phyloP scores from a whole-genome alignment of 2,329 filamentous ascomycete species.

The Hypoxylon sp. region DNA sequence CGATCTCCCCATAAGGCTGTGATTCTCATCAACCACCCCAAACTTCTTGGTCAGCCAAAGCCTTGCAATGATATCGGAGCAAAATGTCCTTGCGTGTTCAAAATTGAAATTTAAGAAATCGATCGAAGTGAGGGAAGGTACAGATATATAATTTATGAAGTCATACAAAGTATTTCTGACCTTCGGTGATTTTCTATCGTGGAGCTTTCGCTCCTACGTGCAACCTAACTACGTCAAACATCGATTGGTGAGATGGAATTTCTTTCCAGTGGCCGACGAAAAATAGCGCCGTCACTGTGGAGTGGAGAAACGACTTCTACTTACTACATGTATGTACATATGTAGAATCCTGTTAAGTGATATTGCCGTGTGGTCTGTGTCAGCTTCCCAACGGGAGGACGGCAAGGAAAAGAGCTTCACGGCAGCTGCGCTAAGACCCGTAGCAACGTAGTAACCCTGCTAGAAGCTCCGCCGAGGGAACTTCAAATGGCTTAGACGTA shows the following conservation, averaged over 20 bases:
- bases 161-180: conserved; percentile 25
- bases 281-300: conserved; percentile 10
- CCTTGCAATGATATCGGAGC: conserved; percentile 31
- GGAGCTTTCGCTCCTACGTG: conserved; percentile 27
- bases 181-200: background rate
- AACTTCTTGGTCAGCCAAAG: conserved; percentile 6
- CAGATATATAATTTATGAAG: conserved; percentile 31
- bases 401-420: conserved; percentile 16
- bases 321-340: background rate
- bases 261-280: background rate
- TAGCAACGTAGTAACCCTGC: conserved; percentile 12
- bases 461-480: conserved; percentile 14
- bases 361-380: conserved; percentile 5
- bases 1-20: conserved; percentile 43
- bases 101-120: conserved; percentile 3
- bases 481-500: conserved; percentile 9
- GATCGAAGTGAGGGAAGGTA: background rate
- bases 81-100: conserved; percentile 30
- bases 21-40: conserved; percentile 29
- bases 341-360: background rate
- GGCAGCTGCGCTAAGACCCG: conserved; percentile 19
- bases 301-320: conserved; percentile 12
- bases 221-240: conserved; percentile 27
- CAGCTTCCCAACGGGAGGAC: conserved; percentile 13
- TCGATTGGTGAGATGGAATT: conserved; percentile 13